These are phyloP conservation scores for Cochlearia excelsa DNA, from an alignment of 345 rosid genomes.

Conservation along the genomic window DNA sequence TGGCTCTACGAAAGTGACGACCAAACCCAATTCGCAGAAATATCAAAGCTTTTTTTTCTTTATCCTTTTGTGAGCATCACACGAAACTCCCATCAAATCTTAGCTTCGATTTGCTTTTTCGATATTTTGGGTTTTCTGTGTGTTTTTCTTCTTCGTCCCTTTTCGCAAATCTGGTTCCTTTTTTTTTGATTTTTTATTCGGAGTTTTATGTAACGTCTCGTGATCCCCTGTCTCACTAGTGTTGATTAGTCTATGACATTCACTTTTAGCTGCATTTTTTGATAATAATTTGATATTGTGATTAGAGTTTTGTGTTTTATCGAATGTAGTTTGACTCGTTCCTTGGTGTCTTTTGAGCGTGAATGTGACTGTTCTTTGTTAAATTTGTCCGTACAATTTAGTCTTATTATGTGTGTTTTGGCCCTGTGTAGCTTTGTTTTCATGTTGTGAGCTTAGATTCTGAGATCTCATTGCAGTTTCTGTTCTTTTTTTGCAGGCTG, in stretches of 20 bases:
- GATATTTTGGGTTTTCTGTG: slow-evolving; percentile 31
- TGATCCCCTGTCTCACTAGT: slow-evolving; percentile 13
- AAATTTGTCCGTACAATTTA: slow-evolving; percentile 1
- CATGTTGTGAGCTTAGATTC: slow-evolving; percentile 4
- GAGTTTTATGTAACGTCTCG: neutral
- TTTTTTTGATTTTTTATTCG: neutral
- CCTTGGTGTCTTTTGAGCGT: slow-evolving; percentile 1
- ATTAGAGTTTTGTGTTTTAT: neutral
- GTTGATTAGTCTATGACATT: slow-evolving; percentile 12
- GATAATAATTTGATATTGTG: neutral
- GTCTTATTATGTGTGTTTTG: slow-evolving; percentile 11
- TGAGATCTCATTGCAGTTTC: slow-evolving; percentile 1
- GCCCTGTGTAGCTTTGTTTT: slow-evolving; percentile 4
- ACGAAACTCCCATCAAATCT: slow-evolving; percentile 16
- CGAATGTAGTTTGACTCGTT: neutral
- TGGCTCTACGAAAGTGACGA: neutral
- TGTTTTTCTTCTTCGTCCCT: slow-evolving; percentile 14
- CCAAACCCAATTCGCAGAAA: neutral
- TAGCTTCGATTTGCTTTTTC: slow-evolving; percentile 1
- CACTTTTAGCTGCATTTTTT: slow-evolving; percentile 14
- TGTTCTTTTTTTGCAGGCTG: slow-evolving; percentile 24
- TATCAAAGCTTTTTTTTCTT: neutral
- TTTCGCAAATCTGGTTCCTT: slow-evolving; percentile 29
- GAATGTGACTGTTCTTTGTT: slow-evolving; percentile 14
- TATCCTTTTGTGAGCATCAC: slow-evolving; percentile 36